These are phyloP conservation scores for Fomitopsis betulina DNA, from an alignment of 1,284 basidiomycete genomes.

Conservation along the genomic window DNA sequence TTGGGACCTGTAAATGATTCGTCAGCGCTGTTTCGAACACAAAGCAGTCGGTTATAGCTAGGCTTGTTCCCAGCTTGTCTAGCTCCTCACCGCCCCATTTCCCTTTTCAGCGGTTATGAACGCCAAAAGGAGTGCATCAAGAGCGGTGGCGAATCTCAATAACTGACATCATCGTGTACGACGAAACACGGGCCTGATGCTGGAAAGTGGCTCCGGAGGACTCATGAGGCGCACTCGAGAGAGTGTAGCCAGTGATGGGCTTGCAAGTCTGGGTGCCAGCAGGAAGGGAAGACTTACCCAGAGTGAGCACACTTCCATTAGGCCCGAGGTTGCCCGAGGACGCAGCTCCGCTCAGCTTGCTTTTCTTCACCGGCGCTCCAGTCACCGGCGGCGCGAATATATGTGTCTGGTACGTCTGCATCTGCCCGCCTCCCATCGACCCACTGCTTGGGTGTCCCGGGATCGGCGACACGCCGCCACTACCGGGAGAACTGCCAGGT, in stretches of 20 bases:
- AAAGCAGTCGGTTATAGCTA: neutral
- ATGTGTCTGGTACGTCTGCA: slow-evolving; percentile 55
- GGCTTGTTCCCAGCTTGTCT: no score
- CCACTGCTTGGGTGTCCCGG: slow-evolving; percentile 16
- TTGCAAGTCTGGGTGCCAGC: no score
- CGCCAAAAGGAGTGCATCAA: no score
- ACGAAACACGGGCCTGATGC: no score
- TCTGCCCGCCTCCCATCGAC: slow-evolving; percentile 33
- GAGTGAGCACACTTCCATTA: slow-evolving; percentile 22
- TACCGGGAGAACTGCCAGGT: slow-evolving; percentile 9
- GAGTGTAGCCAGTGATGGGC: no score
- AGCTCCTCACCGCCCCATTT: no score
- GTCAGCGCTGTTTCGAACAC: neutral
- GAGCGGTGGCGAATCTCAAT: no score
- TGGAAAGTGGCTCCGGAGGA: no score
- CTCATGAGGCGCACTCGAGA: no score
- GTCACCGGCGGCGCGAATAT: slow-evolving; percentile 66
- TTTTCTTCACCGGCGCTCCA: slow-evolving; percentile 61
- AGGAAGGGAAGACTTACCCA: slow-evolving; percentile 15
- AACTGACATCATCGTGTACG: no score
- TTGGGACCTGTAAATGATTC: slow-evolving; percentile 17
- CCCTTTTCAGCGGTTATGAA: no score
- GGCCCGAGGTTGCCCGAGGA: slow-evolving; percentile 12
- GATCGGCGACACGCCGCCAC: slow-evolving; percentile 6
- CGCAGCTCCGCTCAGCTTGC: slow-evolving; percentile 14